Conservation (phyloP, 2,329 filamentous ascomycete species). For the Cryoendolithus antarcticus region DNA sequence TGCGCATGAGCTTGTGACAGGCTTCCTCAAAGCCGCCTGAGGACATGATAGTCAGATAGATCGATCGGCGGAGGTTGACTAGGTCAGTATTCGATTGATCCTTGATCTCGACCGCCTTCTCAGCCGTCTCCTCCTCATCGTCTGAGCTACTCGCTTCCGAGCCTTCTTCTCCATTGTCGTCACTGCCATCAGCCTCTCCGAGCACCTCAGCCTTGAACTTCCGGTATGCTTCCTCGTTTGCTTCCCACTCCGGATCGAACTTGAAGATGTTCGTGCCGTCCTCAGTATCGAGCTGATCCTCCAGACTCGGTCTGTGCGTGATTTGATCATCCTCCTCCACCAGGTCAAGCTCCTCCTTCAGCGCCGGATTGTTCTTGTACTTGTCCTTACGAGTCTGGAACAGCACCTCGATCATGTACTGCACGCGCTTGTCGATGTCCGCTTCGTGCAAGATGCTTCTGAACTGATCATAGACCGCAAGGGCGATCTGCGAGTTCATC, state of each 20-base stretch:
- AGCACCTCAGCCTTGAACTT: conserved; percentile 86
- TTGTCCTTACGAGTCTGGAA: conserved; percentile 94
- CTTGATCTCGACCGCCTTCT: conserved; percentile 83
- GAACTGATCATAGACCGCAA: conserved; percentile 92
- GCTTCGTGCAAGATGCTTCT: conserved; percentile 90
- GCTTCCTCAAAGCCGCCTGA: conserved; percentile 94
- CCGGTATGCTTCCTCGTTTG: conserved; percentile 81
- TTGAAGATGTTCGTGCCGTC: conserved; percentile 94
- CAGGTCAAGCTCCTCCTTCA: conserved; percentile 86
- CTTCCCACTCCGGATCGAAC: conserved; percentile 77
- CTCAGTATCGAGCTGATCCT: conserved; percentile 73
- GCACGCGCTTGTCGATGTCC: conserved; percentile 93
- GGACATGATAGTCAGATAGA: conserved; percentile 96
- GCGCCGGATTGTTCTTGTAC: conserved; percentile 85
- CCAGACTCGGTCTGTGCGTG: conserved; percentile 71
- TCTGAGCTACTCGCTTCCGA: conserved; percentile 48
- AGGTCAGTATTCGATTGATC: conserved; percentile 95
- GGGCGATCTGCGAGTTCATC: conserved; percentile 79
- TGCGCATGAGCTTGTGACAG: conserved; percentile 83
- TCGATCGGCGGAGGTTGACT: conserved; percentile 82
- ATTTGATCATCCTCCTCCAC: conserved; percentile 98
- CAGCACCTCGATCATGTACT: conserved; percentile 97
- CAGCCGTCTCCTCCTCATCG: conserved; percentile 57
- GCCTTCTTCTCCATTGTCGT: conserved; percentile 53
- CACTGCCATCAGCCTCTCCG: conserved; percentile 67